Conservation (phyloP, 2,329 filamentous ascomycete genomes). For the Zasmidium citrigriseum region DNA sequence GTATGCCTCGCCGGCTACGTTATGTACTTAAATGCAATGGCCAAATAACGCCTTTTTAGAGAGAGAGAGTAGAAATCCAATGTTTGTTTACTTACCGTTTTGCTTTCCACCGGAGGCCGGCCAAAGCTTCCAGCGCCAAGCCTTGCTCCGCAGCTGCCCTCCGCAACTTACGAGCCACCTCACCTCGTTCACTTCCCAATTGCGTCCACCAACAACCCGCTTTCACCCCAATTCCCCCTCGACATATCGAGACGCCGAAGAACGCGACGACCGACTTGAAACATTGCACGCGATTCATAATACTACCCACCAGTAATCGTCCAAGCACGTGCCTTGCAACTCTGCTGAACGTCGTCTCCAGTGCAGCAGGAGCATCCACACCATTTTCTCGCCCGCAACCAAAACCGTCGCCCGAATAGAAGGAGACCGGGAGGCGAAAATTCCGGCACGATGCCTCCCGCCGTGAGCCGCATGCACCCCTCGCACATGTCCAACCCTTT, state of each 20-base stretch:
- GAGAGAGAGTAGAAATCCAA: too few species aligned
- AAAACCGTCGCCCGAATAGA: not conserved
- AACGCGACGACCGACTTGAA: not conserved
- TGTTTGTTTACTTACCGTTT: too few species aligned
- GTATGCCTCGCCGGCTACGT: too few species aligned
- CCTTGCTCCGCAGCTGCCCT: constrained; percentile 1
- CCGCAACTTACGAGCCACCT: not conserved
- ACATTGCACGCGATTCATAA: not conserved
- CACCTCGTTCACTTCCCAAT: not conserved
- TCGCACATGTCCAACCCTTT: constrained; percentile 62
- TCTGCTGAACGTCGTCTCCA: not conserved
- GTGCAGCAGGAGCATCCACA: not conserved
- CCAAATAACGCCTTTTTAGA: too few species aligned
- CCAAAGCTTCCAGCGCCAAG: not conserved
- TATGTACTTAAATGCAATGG: too few species aligned
- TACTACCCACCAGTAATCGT: not conserved
- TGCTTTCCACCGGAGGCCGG: too few species aligned
- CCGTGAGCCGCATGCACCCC: constrained; percentile 59
- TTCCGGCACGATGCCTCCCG: constrained; percentile 56
- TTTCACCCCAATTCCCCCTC: not conserved
- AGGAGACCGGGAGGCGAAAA: not conserved
- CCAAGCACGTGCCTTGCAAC: not conserved
- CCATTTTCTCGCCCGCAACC: not conserved
- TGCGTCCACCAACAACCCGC: too few species aligned
- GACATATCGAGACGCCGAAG: not conserved